Conservation (phyloP, 306 rosid genomes). For the cucumber (Cucumis sativus) region Cucumber_9930_V3 NC_026656.2:15219501-15220000, state of each 20-base stretch:
- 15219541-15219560: neutral
- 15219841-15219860: neutral
- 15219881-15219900: neutral
- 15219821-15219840: neutral
- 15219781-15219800: neutral
- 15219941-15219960: neutral
- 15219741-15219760: too few relatives aligned
- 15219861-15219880: neutral
- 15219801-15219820: neutral
- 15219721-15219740: too few relatives aligned
- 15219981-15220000: neutral
- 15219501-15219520: neutral
- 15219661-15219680: neutral
- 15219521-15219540: neutral
- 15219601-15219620: neutral
- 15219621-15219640: neutral
- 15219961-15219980: neutral
- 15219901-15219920: neutral
- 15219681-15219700: too few relatives aligned
- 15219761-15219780: neutral
- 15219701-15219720: too few relatives aligned
- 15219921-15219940: neutral
- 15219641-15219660: neutral
- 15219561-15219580: neutral
- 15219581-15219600: neutral